These are phyloP conservation scores for Pseudozyma sp. DNA, from an alignment of 1,284 basidiomycete genomes.

Conservation along the genomic window DNA sequence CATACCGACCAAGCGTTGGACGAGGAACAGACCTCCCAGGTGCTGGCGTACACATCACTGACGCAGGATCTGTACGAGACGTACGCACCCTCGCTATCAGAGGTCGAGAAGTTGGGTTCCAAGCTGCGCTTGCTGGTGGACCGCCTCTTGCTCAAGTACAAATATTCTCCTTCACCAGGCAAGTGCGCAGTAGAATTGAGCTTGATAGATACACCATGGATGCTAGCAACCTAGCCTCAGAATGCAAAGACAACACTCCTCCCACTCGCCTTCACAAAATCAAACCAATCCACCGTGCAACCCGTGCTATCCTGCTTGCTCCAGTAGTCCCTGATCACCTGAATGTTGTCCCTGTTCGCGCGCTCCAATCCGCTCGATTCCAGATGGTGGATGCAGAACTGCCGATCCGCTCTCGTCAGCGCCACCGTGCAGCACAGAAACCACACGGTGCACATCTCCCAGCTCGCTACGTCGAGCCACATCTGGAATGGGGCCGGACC, in stretches of 20 bases:
- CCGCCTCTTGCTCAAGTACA: background rate
- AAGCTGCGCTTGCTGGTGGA: slow-evolving; percentile 5
- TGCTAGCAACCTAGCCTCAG: slow-evolving; percentile 4
- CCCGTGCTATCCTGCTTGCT: slow-evolving; percentile 43
- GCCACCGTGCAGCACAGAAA: slow-evolving; percentile 49
- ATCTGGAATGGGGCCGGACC: slow-evolving; percentile 35
- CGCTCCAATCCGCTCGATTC: slow-evolving; percentile 40
- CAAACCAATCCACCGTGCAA: slow-evolving; percentile 48
- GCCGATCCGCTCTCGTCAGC: slow-evolving; percentile 32
- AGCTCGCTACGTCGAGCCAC: slow-evolving; percentile 48
- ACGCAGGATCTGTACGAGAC: slow-evolving; percentile 23
- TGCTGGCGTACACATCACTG: slow-evolving; percentile 23
- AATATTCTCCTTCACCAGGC: background rate
- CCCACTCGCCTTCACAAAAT: slow-evolving; percentile 34
- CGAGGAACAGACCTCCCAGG: slow-evolving; percentile 10
- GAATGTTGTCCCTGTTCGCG: slow-evolving; percentile 50
- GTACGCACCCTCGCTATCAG: slow-evolving; percentile 16
- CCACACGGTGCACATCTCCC: slow-evolving; percentile 61
- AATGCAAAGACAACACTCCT: slow-evolving; percentile 45
- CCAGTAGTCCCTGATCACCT: slow-evolving; percentile 49
- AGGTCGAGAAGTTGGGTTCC: slow-evolving; percentile 19
- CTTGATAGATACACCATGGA: slow-evolving; percentile 30
- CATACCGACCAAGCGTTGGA: background rate
- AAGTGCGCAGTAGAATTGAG: slow-evolving; percentile 1
- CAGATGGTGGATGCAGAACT: slow-evolving; percentile 48